A percentile compares a stretch with the other conserved stretches of the same genome.
phyloP scores from a whole-genome alignment of 1,284 basidiomycete genomes.

The Sutorius eximius region DNA sequence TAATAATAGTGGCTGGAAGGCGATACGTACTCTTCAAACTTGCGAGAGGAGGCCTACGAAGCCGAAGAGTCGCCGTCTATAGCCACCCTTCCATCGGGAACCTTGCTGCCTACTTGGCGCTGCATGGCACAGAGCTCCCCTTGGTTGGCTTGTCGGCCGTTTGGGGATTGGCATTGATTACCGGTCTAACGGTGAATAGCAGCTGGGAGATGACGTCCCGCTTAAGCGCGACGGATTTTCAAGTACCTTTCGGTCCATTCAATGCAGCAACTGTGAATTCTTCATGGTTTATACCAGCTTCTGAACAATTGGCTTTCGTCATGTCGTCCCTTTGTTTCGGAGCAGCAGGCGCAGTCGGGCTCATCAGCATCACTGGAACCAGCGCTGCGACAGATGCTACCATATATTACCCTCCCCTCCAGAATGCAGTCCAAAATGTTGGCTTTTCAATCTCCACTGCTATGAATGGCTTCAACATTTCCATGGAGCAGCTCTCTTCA shows the following conservation, averaged over 20 bases:
- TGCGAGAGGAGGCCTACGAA: constrained; percentile 10
- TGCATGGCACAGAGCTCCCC: constrained; percentile 9
- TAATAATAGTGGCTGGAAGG: constrained; percentile 15
- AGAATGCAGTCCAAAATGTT: background rate
- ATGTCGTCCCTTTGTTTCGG: constrained; percentile 10
- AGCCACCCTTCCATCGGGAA: constrained; percentile 11
- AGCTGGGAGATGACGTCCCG: constrained; percentile 4
- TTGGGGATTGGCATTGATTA: constrained; percentile 15
- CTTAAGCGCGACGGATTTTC: accelerated
- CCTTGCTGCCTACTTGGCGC: constrained; percentile 2
- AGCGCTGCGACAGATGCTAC: background rate
- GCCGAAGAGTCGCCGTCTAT: constrained; percentile 14
- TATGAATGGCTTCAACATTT: constrained; percentile 21
- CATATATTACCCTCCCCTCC: constrained; percentile 20
- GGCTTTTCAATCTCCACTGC: constrained; percentile 4
- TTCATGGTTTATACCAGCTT: constrained; percentile 1
- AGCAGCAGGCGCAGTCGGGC: background rate
- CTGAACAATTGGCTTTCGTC: constrained; percentile 2
- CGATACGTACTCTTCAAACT: constrained; percentile 23
- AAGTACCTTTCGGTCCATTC: constrained; percentile 9
- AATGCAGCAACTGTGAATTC: background rate
- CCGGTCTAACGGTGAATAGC: constrained; percentile 16
- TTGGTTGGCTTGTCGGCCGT: constrained; percentile 7
- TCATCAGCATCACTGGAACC: constrained; percentile 9
- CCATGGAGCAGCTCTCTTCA: constrained; percentile 13